phyloP scores from a whole-genome alignment of 106 monocot genomes.

The Chionographis japonica region DNA sequence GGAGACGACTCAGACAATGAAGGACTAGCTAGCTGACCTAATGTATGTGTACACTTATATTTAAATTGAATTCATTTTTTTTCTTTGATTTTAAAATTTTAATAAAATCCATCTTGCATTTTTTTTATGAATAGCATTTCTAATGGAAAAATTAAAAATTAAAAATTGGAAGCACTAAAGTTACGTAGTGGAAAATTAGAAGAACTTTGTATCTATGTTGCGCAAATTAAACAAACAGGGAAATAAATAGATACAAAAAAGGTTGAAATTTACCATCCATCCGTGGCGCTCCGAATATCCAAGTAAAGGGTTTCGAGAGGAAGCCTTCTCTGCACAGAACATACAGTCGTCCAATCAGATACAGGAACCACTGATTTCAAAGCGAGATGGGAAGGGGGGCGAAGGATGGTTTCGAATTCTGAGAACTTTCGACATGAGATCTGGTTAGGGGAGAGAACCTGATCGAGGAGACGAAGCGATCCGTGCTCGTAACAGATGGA shows the following conservation, averaged over 20 bases:
- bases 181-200: no score
- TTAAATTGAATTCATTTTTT: no score
- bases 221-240: no score
- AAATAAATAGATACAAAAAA: not conserved
- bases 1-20: no score
- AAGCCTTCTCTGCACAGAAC: constrained; percentile 69
- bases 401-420: not conserved
- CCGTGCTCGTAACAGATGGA: constrained; percentile 82
- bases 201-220: no score
- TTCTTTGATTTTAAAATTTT: no score
- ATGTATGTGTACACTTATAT: no score
- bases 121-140: no score
- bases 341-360: not conserved
- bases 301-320: constrained; percentile 77
- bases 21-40: no score
- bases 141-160: no score
- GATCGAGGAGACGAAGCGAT: constrained; percentile 93
- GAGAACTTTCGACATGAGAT: not conserved
- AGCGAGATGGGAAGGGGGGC: not conserved
- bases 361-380: not conserved
- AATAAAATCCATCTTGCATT: no score
- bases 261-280: constrained; percentile 77
- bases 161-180: no score
- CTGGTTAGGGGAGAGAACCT: constrained; percentile 30
- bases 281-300: constrained; percentile 51